Evolutionary conservation across 805 yeast species (phyloP), one percentile per base, ranked within the genome.

Genomic region (Myxozyma monticola): DNA sequence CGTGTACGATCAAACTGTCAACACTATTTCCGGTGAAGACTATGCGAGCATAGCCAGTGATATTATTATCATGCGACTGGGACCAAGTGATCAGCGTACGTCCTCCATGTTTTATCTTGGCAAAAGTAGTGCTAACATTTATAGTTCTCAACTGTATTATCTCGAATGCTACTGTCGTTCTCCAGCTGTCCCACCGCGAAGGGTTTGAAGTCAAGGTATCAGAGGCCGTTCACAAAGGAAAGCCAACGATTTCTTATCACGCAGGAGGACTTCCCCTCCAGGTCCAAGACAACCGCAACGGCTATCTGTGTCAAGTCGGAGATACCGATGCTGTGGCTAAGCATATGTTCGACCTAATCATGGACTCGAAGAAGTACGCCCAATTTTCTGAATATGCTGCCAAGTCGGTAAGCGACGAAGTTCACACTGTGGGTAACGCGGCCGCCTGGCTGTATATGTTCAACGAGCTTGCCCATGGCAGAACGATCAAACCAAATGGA

Each of bases 141-240:
- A n/a, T 31, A 46, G 41, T 55, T 17, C 54, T 55, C n/a, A 55
- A 55, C 36, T 48, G 51, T 26, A 10, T 55, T 6, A 40, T 55
- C 15, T 53, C 58, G 24, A 54, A 55, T 26, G 50, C 59, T 12
- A 21, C 42, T 9, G 48, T 54, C 17, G 57, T 49, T 14, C 49
- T 55, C 14, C 59, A 55, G 36, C 49, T 55, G 9, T 55, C 59
- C 8, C 51, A 48, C 29, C 54, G 59, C 30, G 59, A 55, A 37
- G 59, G 59, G 21, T 55, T 55, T 28, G 59, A 55, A 39, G 58
- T 54, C 26, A 55, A 55, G 33, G 59, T 55, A 12, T 53, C 59
- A 4, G 59, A 55, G 33, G 59, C 59, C 6, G 18, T 55, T 8
- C 58, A 53, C 41, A 55, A 55, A 37, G 58, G 58, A 24, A 45